These are phyloP conservation scores for Backusella circina DNA, from an alignment of 192 early-diverging fungal genomes.

Conservation along the genomic window DNA sequence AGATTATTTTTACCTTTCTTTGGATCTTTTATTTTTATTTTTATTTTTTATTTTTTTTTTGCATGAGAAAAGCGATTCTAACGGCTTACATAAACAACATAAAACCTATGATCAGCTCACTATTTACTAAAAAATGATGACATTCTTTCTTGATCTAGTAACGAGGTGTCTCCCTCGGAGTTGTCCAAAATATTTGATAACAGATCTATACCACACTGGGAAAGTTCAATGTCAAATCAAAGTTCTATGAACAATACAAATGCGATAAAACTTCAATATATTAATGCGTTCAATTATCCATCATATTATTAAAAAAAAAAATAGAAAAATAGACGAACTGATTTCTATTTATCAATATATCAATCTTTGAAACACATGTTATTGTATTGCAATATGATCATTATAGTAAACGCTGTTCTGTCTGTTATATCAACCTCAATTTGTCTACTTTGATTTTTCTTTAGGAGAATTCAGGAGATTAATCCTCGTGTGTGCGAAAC, in stretches of 20 bases:
- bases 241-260: not conserved
- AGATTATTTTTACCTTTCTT: not conserved
- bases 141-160: not conserved
- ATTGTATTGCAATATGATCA: not conserved
- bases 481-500: slow-evolving; percentile 2
- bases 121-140: not conserved
- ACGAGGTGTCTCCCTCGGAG: not conserved
- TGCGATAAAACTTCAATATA: not conserved
- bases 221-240: not conserved
- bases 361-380: not conserved
- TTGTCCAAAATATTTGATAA: not conserved
- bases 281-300: not conserved
- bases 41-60: not conserved
- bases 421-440: not conserved
- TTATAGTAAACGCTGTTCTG: not conserved
- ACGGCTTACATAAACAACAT: not conserved
- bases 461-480: slow-evolving; percentile 3
- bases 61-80: not conserved
- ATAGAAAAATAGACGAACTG: not conserved
- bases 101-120: not conserved
- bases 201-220: not conserved
- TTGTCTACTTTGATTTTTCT: not conserved
- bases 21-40: not conserved
- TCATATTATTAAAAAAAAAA: not conserved
- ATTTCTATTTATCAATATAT: not conserved